Percentiles rank a stretch among this genome's conserved stretches.
These are phyloP conservation scores for Irpex rosettiformis DNA, from an alignment of 1,284 basidiomycete species.

Conservation along the genomic window DNA sequence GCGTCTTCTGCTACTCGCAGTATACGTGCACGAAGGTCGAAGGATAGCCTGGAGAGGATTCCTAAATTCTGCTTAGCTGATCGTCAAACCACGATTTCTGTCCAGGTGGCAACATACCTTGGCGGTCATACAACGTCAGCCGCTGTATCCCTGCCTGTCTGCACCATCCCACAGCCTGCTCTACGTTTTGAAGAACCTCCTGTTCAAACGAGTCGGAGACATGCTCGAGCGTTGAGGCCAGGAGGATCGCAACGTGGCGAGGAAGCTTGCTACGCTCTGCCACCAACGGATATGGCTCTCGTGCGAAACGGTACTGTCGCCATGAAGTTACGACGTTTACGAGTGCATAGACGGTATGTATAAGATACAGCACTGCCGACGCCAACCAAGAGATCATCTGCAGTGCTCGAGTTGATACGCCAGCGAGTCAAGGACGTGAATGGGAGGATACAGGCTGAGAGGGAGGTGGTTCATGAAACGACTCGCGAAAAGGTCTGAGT, in stretches of 20 bases:
- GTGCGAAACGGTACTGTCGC: conserved; percentile 31
- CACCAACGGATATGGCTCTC: conserved; percentile 43
- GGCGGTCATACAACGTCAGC: conserved; percentile 66
- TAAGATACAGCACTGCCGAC: conserved; percentile 42
- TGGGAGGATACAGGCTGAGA: background rate
- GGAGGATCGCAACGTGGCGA: conserved; percentile 59
- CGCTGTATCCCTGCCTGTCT: conserved; percentile 49
- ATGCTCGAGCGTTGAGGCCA: conserved; percentile 39
- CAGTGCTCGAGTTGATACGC: conserved; percentile 11
- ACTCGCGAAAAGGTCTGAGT: background rate
- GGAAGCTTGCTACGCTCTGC: conserved; percentile 54
- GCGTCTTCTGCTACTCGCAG: conserved; percentile 31
- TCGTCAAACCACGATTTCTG: background rate
- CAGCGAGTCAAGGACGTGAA: background rate
- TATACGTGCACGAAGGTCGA: conserved; percentile 37
- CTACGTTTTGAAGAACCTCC: conserved; percentile 48
- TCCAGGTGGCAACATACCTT: conserved; percentile 43
- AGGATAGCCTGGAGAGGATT: conserved; percentile 38
- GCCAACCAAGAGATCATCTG: conserved; percentile 34
- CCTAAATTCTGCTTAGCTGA: conserved; percentile 34
- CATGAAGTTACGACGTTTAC: conserved; percentile 39
- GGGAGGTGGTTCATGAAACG: background rate
- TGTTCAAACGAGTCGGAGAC: conserved; percentile 35
- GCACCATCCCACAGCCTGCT: conserved; percentile 57
- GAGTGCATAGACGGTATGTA: conserved; percentile 57